Percentiles rank a stretch among this genome's conserved stretches.
Conservation (phyloP, 768 basidiomycete species). For the Boletus reticulatus region DNA sequence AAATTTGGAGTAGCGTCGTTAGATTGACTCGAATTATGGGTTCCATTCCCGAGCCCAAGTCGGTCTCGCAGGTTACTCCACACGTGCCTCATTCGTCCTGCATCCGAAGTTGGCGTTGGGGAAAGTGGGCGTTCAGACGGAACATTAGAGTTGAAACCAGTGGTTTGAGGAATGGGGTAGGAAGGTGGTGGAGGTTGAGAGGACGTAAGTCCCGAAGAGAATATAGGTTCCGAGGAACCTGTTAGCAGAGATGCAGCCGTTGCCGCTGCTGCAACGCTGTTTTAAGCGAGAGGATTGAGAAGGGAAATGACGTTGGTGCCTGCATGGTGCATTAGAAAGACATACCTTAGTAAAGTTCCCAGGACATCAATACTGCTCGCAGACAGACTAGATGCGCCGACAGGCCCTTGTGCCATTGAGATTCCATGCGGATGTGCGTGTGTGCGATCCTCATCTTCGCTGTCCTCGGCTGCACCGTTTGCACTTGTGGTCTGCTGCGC, state of each 20-base stretch:
- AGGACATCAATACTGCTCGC: slow-evolving; percentile 80
- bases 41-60: slow-evolving; percentile 47
- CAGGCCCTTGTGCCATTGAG: slow-evolving; percentile 26
- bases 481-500: not conserved
- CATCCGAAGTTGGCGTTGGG: slow-evolving; percentile 39
- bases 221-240: slow-evolving; percentile 64
- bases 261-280: slow-evolving; percentile 87
- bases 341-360: slow-evolving; percentile 78
- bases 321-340: not conserved
- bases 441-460: slow-evolving; percentile 15
- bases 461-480: slow-evolving; percentile 6
- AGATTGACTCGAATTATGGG: slow-evolving; percentile 11
- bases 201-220: slow-evolving; percentile 53
- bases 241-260: slow-evolving; percentile 83
- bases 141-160: slow-evolving; percentile 7
- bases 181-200: slow-evolving; percentile 22
- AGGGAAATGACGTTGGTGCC: not conserved
- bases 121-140: slow-evolving; percentile 37
- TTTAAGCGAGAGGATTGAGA: not conserved
- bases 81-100: slow-evolving; percentile 54
- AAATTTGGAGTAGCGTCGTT: slow-evolving; percentile 6
- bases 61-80: slow-evolving; percentile 72
- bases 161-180: slow-evolving; percentile 11
- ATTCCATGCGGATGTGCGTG: slow-evolving; percentile 21
- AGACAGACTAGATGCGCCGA: slow-evolving; percentile 43